A percentile compares a stretch with the other conserved stretches of the same genome.
These are phyloP conservation scores for Coix lacrymajobi DNA, from an alignment of 176 grass and related monocot species.

Conservation along the genomic window DNA sequence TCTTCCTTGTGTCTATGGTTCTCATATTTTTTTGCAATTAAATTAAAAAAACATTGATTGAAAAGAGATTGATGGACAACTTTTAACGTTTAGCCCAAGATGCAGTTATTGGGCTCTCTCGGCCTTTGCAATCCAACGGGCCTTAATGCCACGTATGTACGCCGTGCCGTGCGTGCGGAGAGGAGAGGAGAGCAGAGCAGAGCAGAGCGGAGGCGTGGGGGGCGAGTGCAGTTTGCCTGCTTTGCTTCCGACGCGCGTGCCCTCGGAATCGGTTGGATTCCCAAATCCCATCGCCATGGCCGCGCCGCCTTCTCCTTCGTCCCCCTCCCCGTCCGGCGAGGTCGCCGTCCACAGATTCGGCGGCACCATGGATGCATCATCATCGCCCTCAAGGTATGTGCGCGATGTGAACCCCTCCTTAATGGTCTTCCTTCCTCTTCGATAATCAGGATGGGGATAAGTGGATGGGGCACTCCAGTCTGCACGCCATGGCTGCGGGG, in stretches of 20 bases:
- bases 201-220: not conserved
- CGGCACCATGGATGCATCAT: not conserved
- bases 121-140: no score
- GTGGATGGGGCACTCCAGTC: not conserved
- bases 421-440: not conserved
- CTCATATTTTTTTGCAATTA: no score
- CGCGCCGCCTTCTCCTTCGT: not conserved
- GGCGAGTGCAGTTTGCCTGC: not conserved
- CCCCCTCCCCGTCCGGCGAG: not conserved
- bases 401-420: not conserved
- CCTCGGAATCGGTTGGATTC: not conserved
- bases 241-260: not conserved
- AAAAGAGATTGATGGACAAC: no score
- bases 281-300: not conserved
- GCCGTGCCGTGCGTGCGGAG: not conserved
- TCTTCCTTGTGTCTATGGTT: no score
- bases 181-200: not conserved
- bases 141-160: not conserved
- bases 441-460: not conserved
- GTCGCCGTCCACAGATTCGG: not conserved
- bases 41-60: no score
- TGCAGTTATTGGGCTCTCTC: not conserved
- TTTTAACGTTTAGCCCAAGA: not conserved
- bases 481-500: not conserved
- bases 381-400: conserved; percentile 36